These are phyloP conservation scores for Phytophthora pisi DNA, from an alignment of 352 stramenopile species.

Conservation along the genomic window DNA sequence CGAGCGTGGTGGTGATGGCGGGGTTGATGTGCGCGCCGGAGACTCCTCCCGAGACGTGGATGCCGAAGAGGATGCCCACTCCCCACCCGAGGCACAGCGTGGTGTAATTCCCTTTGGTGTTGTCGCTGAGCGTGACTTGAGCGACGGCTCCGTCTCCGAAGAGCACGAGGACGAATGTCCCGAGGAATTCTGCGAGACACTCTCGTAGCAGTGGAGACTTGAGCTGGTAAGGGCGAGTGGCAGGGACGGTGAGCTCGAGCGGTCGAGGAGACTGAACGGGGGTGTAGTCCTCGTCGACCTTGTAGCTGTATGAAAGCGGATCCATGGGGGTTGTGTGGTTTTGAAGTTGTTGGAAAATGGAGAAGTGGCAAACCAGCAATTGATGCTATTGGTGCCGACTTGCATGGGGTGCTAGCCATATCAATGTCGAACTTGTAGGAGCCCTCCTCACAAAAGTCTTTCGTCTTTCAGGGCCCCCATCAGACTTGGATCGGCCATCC, in stretches of 20 bases:
- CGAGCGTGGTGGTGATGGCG: conserved; percentile 57
- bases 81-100: conserved; percentile 53
- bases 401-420: not conserved
- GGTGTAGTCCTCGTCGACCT: conserved; percentile 30
- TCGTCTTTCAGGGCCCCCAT: not conserved
- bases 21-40: conserved; percentile 68
- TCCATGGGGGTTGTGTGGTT: conserved; percentile 21
- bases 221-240: conserved; percentile 31
- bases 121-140: conserved; percentile 55
- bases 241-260: conserved; percentile 4
- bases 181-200: conserved; percentile 69
- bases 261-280: conserved; percentile 16
- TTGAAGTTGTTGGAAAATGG: conserved; percentile 18
- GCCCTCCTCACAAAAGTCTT: not conserved
- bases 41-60: conserved; percentile 56
- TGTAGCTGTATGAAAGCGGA: conserved; percentile 29
- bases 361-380: conserved; percentile 12
- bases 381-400: no score
- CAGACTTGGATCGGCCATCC: not conserved
- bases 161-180: conserved; percentile 57
- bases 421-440: not conserved
- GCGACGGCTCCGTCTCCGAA: conserved; percentile 71
- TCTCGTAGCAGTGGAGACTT: conserved; percentile 54
- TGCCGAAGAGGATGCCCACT: conserved; percentile 62
- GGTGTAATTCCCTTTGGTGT: conserved; percentile 58